phyloP scores from a whole-genome alignment of 73 alveolate genomes.

The Tetrahymena elliotti region DNA sequence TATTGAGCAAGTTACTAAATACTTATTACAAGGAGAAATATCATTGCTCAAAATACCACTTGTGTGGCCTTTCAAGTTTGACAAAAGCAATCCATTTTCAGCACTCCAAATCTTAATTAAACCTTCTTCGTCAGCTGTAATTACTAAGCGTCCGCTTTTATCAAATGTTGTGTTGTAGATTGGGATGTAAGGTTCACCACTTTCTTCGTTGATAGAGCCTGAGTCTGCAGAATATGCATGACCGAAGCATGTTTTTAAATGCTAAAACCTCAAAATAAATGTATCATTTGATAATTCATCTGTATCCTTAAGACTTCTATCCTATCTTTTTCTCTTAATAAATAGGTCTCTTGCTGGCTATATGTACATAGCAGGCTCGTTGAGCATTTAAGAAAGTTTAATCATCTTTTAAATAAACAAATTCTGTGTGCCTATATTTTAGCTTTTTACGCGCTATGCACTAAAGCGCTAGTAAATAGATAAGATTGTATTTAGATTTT shows the following conservation, averaged over 20 bases:
- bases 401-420: background rate
- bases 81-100: slow-evolving; percentile 13
- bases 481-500: background rate
- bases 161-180: slow-evolving; percentile 25
- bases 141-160: slow-evolving; percentile 23
- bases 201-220: slow-evolving; percentile 7
- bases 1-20: slow-evolving; percentile 34
- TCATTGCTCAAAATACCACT: slow-evolving; percentile 31
- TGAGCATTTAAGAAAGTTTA: background rate
- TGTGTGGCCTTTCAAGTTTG: slow-evolving; percentile 32
- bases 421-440: background rate
- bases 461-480: background rate
- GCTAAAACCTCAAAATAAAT: background rate
- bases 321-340: background rate
- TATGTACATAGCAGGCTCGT: background rate
- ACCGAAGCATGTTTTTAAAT: slow-evolving; percentile 40
- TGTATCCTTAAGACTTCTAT: background rate
- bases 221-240: slow-evolving; percentile 37
- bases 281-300: background rate
- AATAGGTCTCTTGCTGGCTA: background rate
- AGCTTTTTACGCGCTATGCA: background rate
- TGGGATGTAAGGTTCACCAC: slow-evolving; percentile 41
- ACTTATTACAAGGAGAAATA: slow-evolving; percentile 29
- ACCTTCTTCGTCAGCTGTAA: slow-evolving; percentile 40
- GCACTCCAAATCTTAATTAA: slow-evolving; percentile 42